Conservation (phyloP, 495 filamentous ascomycete species). For the Penicillium paxilli region DNA sequence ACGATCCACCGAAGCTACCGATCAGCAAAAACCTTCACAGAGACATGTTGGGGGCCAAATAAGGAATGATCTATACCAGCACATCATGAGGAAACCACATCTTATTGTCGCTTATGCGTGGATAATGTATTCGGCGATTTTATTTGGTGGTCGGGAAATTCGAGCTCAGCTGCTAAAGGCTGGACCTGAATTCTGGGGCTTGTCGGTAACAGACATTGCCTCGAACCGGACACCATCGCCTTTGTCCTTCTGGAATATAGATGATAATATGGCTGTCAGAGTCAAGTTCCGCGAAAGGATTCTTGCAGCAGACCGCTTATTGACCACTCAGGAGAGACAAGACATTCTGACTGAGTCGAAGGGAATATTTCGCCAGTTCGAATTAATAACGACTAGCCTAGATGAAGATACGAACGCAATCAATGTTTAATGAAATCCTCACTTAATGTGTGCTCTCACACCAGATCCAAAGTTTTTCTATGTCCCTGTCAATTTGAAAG, state of each 20-base stretch:
- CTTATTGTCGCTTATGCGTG: slow-evolving; percentile 56
- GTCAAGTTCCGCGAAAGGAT: slow-evolving; percentile 30
- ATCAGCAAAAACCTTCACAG: background rate
- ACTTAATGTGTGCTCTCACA: no score
- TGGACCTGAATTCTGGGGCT: slow-evolving; percentile 45
- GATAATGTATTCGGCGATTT: slow-evolving; percentile 61
- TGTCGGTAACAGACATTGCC: slow-evolving; percentile 9
- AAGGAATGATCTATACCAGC: slow-evolving; percentile 5
- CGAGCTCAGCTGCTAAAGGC: slow-evolving; percentile 42
- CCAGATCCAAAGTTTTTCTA: no score
- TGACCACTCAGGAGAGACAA: slow-evolving; percentile 42
- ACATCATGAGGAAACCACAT: slow-evolving; percentile 42
- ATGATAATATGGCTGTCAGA: slow-evolving; percentile 19
- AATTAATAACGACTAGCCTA: slow-evolving; percentile 10
- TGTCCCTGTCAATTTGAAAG: no score
- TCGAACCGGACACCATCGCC: slow-evolving; percentile 32
- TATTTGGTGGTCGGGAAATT: slow-evolving; percentile 57
- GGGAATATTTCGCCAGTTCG: slow-evolving; percentile 36
- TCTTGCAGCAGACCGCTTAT: slow-evolving; percentile 31
- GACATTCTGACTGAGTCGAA: slow-evolving; percentile 50
- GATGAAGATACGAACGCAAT: slow-evolving; percentile 7
- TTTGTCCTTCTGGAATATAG: slow-evolving; percentile 24
- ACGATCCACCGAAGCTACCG: background rate
- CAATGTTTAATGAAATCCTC: background rate
- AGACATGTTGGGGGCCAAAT: background rate